Percentiles rank a stretch among this genome's conserved stretches.
phyloP scores from a whole-genome alignment of 2,329 filamentous ascomycete genomes.

The Aspergillus sp. region DNA sequence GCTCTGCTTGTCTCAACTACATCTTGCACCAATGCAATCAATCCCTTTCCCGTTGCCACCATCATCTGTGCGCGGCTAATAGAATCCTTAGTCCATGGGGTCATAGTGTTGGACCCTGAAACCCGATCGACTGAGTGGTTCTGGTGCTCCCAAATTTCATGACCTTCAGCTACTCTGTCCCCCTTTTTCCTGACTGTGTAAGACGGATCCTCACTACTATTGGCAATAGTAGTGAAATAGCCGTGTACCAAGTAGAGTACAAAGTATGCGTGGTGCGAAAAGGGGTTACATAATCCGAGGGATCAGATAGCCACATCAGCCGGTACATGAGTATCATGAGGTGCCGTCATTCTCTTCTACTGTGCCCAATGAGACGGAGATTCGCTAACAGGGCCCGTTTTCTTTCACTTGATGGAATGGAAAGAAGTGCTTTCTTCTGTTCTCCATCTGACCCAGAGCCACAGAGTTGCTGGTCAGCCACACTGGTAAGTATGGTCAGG shows the following conservation, averaged over 20 bases:
- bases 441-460: not conserved
- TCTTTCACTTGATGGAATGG: not conserved
- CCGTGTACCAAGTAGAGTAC: not conserved
- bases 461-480: constrained; percentile 1
- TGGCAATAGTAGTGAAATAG: constrained; percentile 13
- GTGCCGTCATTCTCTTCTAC: not conserved
- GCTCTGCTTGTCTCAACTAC: not conserved
- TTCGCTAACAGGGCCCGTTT: no score
- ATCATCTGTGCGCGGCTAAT: no score
- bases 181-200: not conserved
- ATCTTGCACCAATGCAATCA: not conserved
- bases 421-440: not conserved
- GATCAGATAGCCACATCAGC: constrained; percentile 1
- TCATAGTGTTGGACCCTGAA: not conserved
- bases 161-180: not conserved
- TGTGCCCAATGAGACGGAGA: not conserved
- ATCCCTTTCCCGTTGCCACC: not conserved
- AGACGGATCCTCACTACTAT: constrained; percentile 9
- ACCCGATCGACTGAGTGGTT: not conserved
- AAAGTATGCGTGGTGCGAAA: no score
- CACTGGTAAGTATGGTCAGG: not conserved
- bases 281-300: constrained; percentile 1
- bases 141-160: not conserved
- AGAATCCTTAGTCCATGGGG: not conserved
- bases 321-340: not conserved